Evolutionary conservation across 306 rosid species (phyloP).

Genomic region (Quercus rubra): DNA sequence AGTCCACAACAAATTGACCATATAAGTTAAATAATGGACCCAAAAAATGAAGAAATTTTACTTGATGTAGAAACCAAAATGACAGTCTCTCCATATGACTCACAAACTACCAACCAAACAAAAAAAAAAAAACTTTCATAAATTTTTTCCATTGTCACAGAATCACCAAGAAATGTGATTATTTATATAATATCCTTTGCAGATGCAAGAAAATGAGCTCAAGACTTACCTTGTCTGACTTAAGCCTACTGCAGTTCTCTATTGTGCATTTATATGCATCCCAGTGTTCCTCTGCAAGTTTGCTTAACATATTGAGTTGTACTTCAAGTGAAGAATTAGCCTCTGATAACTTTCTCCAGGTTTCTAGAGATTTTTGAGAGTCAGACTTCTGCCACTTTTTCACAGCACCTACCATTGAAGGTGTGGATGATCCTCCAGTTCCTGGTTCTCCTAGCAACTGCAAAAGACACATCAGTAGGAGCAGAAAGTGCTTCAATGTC

Average conservation of each 20-base stretch:
- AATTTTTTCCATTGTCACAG: background rate
- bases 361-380: constrained; percentile 62
- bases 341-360: constrained; percentile 85
- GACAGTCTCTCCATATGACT: background rate
- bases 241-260: constrained; percentile 60
- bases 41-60: background rate
- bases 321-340: constrained; percentile 73
- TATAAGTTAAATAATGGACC: background rate
- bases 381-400: constrained; percentile 94
- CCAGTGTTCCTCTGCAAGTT: constrained; percentile 77
- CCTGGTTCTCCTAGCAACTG: constrained; percentile 99
- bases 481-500: background rate
- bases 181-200: background rate
- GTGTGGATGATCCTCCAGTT: constrained; percentile 93
- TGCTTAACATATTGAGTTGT: constrained; percentile 56
- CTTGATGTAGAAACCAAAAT: background rate
- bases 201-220: background rate
- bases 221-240: constrained; percentile 65
- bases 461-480: constrained; percentile 25
- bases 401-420: constrained; percentile 97
- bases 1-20: background rate
- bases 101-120: background rate
- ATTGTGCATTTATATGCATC: constrained; percentile 67
- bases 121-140: background rate
- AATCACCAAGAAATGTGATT: background rate